Evolutionary conservation across 345 rosid species (phyloP).

Genomic region (Pistacia integerrima): DNA sequence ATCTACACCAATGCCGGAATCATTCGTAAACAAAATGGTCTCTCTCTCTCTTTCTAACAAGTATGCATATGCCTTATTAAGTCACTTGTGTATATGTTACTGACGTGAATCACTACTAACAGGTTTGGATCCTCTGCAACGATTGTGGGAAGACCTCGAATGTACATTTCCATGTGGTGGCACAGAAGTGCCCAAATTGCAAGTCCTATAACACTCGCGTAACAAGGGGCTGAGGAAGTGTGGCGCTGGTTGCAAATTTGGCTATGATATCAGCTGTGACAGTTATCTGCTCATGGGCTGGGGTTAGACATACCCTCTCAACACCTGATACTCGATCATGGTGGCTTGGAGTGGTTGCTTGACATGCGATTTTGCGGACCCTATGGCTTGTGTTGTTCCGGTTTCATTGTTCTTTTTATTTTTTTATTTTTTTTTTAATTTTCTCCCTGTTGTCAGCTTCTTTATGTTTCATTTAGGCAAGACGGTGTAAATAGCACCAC

Average conservation of each 20-base stretch:
- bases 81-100: background rate
- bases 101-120: background rate
- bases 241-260: background rate
- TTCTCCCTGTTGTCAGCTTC: background rate
- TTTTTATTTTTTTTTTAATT: background rate
- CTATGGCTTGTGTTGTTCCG: background rate
- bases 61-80: background rate
- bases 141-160: slow-evolving; percentile 68
- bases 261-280: background rate
- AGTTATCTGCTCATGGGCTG: background rate
- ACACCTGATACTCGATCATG: too few relatives aligned
- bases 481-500: background rate
- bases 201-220: slow-evolving; percentile 84
- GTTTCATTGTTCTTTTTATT: background rate
- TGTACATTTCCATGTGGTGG: slow-evolving; percentile 73
- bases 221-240: slow-evolving; percentile 43
- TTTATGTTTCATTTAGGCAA: background rate
- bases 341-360: background rate
- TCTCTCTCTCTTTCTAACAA: background rate
- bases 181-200: slow-evolving; percentile 78
- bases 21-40: slow-evolving; percentile 64
- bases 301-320: background rate
- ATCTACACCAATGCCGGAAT: slow-evolving; percentile 81
- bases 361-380: background rate
- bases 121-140: slow-evolving; percentile 88